Base-by-base conservation (phyloP, 768 basidiomycete species). In the Ramaria sp. region DNA sequence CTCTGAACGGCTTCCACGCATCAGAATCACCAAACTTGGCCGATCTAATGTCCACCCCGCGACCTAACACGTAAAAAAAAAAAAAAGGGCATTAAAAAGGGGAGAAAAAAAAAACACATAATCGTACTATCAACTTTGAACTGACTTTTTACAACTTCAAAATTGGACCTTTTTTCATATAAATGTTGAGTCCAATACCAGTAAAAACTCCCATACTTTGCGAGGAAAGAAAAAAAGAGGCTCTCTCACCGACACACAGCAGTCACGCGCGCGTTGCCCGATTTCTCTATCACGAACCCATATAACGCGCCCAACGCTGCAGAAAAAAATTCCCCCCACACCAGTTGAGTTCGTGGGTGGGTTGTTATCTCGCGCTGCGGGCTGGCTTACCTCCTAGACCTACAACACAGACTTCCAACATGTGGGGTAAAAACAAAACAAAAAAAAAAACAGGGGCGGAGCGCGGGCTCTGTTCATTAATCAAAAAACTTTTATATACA, bases 231-330 rank as follows among this genome's bases (percentile, higher is more conserved):
- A 52, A 24, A 18, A 38, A 6, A 24, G 5, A 10, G 18, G 32
- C 32, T 5, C 7, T 27, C 60, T 61, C n/a, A 64, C 67, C 67
- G 56, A 52, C 67, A 69, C 1, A 69, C 65, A 0, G 64, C 66
- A 3, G 66, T 69, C 3, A 67, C 58, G 27, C 59, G 54, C 3
- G 57, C 65, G 16, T 58, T 50, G 8, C 59, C 60, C 1, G 62
- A 65, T 25, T 57, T 56, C 32, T 67, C 60, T 1, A 69, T 55
- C 3, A 60, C 61, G 30, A 57, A 66, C 5, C 61, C 63, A 50
- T 69, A 69, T 5, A 67, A 25, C 15, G 66, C 60, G 3, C 67
- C 67, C 47, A 69, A 63, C 9, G 65, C 67, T 68, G 37, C n/a
- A 22, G 15, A 8, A 38, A 39, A 18, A 16, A 4, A 38, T 15